Evolutionary conservation across 495 filamentous ascomycete genomes (phyloP).

Genomic region (Arthonia radiata): DNA sequence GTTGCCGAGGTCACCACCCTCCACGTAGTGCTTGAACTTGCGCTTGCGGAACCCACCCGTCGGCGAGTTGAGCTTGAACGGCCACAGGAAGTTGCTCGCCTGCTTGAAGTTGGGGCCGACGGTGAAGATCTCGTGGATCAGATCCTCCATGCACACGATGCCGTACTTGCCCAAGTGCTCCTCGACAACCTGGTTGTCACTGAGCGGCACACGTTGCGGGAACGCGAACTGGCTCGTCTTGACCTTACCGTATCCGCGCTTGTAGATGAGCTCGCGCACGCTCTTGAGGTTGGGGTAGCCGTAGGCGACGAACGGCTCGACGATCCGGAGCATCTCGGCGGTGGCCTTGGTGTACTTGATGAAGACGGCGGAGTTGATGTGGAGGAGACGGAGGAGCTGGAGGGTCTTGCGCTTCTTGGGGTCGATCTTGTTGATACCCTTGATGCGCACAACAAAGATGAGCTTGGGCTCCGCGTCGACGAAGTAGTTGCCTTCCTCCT

Average conservation of each 20-base stretch:
- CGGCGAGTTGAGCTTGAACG: slow-evolving; percentile 97
- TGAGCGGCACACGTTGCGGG: slow-evolving; percentile 65
- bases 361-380: slow-evolving; percentile 99
- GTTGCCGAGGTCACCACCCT: slow-evolving; percentile 96
- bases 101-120: slow-evolving; percentile 99
- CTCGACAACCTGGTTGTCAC: slow-evolving; percentile 96
- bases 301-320: slow-evolving; percentile 96
- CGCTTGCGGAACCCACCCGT: slow-evolving; percentile 81
- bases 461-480: slow-evolving; percentile 86
- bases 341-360: slow-evolving; percentile 94
- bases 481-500: slow-evolving; percentile 82
- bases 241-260: slow-evolving; percentile 95
- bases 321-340: slow-evolving; percentile 61
- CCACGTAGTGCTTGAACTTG: slow-evolving; percentile 98
- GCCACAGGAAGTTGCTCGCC: slow-evolving; percentile 98
- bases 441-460: slow-evolving; percentile 97
- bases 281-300: slow-evolving; percentile 98
- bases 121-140: slow-evolving; percentile 98
- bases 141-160: slow-evolving; percentile 97
- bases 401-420: slow-evolving; percentile 99
- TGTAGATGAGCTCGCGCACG: slow-evolving; percentile 97
- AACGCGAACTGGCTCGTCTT: slow-evolving; percentile 27
- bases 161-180: slow-evolving; percentile 88
- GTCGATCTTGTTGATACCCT: slow-evolving; percentile 99
- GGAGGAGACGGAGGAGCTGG: slow-evolving; percentile 92